Evolutionary conservation across 2,329 filamentous ascomycete genomes (phyloP).

Genomic region (Aureobasidium lini): DNA sequence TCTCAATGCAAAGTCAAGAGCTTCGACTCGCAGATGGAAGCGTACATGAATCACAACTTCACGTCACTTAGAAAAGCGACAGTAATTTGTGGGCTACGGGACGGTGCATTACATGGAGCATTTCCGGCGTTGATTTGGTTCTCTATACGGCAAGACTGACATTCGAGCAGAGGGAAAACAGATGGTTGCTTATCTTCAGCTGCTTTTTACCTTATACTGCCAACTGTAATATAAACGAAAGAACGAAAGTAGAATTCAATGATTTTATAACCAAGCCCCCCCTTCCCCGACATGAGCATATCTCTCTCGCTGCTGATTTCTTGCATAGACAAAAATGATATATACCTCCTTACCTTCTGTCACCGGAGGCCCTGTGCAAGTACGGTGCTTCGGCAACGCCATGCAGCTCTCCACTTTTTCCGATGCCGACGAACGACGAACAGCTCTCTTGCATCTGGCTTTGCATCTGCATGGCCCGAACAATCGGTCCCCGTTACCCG

Average conservation of each 20-base stretch:
- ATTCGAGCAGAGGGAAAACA: background rate
- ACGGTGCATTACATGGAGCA: background rate
- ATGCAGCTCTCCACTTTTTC: constrained; percentile 2
- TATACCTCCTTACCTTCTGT: background rate
- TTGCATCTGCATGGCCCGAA: background rate
- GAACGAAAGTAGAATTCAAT: background rate
- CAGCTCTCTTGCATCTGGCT: background rate
- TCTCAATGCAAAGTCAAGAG: background rate
- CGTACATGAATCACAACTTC: background rate
- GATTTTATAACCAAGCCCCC: no score
- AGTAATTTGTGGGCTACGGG: background rate
- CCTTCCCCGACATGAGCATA: background rate
- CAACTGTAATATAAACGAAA: constrained; percentile 7
- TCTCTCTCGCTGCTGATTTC: background rate
- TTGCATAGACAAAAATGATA: background rate
- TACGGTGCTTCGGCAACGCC: background rate
- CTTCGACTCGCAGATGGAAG: background rate
- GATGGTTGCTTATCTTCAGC: background rate
- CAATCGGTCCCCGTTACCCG: no score
- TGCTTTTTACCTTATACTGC: background rate
- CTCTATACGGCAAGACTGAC: background rate
- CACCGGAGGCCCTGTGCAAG: background rate
- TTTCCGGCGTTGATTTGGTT: background rate
- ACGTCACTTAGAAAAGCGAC: background rate
- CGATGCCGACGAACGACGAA: background rate